Evolutionary conservation across 1,284 basidiomycete genomes (phyloP).

Genomic region (Trichosporon sp.): DNA sequence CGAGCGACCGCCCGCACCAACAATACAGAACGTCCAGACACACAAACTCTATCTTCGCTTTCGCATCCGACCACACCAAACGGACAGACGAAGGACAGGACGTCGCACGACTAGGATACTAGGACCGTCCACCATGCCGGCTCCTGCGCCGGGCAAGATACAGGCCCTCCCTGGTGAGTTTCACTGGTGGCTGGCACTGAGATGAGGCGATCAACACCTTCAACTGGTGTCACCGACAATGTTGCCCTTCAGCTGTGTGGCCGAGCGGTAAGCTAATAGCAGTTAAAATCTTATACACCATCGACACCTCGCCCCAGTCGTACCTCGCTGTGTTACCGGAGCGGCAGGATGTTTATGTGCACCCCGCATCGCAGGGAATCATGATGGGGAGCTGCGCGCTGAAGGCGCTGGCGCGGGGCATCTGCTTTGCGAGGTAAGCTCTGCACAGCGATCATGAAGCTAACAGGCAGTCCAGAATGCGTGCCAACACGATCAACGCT

Average conservation of each 20-base stretch:
- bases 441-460: not conserved
- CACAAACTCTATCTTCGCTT: not conserved
- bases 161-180: constrained; percentile 46
- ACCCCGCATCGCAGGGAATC: constrained; percentile 31
- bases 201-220: not conserved
- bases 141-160: constrained; percentile 51
- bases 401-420: constrained; percentile 45
- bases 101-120: not conserved
- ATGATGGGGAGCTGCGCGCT: constrained; percentile 44
- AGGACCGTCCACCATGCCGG: constrained; percentile 34
- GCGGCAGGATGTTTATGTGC: constrained; percentile 48
- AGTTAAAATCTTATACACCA: constrained; percentile 54
- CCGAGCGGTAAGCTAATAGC: not conserved
- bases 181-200: not conserved
- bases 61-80: not conserved
- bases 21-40: not conserved
- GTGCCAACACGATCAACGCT: constrained; percentile 43
- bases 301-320: constrained; percentile 48
- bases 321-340: constrained; percentile 48
- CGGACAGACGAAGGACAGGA: not conserved
- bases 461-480: constrained; percentile 46
- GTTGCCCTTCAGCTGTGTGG: too few species aligned
- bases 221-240: not conserved
- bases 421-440: constrained; percentile 52
- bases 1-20: not conserved